These are phyloP conservation scores for Talaromyces nanjingensis DNA, from an alignment of 495 filamentous ascomycete genomes.

Conservation along the genomic window DNA sequence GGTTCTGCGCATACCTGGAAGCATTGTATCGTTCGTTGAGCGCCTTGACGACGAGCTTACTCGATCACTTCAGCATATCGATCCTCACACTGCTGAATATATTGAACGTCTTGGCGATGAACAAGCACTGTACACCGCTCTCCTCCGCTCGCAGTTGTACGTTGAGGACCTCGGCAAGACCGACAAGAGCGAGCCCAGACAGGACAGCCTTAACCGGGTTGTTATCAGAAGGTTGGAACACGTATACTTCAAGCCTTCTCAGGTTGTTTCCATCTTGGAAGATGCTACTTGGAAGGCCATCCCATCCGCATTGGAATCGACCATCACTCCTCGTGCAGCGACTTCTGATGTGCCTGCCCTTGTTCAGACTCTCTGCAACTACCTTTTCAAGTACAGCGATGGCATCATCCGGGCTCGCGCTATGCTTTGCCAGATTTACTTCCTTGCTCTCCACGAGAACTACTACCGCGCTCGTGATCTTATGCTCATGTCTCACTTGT, in stretches of 20 bases:
- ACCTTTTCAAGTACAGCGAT: slow-evolving; percentile 87
- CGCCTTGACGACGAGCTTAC: slow-evolving; percentile 96
- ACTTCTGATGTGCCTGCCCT: slow-evolving; percentile 60
- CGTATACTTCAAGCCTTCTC: slow-evolving; percentile 96
- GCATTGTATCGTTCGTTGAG: slow-evolving; percentile 89
- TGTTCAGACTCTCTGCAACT: slow-evolving; percentile 84
- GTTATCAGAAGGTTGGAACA: slow-evolving; percentile 93
- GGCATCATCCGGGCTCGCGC: slow-evolving; percentile 93
- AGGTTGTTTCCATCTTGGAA: slow-evolving; percentile 88
- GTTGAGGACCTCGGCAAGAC: slow-evolving; percentile 69
- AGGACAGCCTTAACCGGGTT: slow-evolving; percentile 82
- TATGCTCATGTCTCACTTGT: slow-evolving; percentile 99
- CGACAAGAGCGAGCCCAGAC: slow-evolving; percentile 62
- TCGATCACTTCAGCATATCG: slow-evolving; percentile 89
- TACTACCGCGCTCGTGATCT: slow-evolving; percentile 97
- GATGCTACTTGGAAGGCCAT: slow-evolving; percentile 86
- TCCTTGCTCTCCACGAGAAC: slow-evolving; percentile 91
- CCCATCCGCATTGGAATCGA: slow-evolving; percentile 62
- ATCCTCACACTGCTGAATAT: slow-evolving; percentile 97
- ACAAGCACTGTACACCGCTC: slow-evolving; percentile 82
- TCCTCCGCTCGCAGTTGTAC: slow-evolving; percentile 81
- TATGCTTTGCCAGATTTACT: slow-evolving; percentile 98
- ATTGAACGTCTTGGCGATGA: slow-evolving; percentile 92
- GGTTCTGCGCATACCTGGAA: slow-evolving; percentile 83
- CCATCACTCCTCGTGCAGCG: slow-evolving; percentile 65